Conservation (phyloP, 1,139 yeast species). For the Blastobotrys ciferrii region DNA sequence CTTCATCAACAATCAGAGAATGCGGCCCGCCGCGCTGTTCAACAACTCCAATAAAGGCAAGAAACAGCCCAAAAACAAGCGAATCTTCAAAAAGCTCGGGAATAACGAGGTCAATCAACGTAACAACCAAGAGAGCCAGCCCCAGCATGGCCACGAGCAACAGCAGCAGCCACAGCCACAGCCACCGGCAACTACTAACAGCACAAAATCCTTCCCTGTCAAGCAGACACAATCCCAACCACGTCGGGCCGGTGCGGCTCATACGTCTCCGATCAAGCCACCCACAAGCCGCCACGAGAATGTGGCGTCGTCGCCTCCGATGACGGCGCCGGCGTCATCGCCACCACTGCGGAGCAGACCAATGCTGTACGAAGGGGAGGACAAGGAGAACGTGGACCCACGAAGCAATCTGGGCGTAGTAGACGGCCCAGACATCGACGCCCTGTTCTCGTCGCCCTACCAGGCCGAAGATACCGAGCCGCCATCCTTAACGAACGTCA, state of each 20-base stretch:
- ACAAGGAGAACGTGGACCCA: constrained; percentile 30
- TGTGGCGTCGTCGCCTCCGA: too few relatives aligned
- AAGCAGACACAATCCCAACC: too few relatives aligned
- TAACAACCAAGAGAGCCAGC: background rate
- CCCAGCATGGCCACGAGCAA: background rate
- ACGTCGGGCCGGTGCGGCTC: background rate
- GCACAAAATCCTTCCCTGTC: too few relatives aligned
- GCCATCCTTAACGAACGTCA: too few relatives aligned
- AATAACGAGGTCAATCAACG: background rate
- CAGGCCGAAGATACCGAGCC: too few relatives aligned
- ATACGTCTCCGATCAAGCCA: background rate
- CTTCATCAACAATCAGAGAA: constrained; percentile 31
- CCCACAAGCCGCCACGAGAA: too few relatives aligned
- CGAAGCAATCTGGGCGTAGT: too few relatives aligned
- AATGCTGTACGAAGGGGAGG: constrained; percentile 13
- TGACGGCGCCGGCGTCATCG: constrained; percentile 1
- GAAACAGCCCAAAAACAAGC: constrained; percentile 2
- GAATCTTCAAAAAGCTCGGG: constrained; percentile 1
- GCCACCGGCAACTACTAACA: background rate
- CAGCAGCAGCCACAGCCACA: constrained; percentile 3
- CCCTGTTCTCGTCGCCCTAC: constrained; percentile 11
- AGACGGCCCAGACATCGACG: constrained; percentile 13
- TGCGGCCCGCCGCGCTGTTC: too few relatives aligned
- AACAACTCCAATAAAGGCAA: too few relatives aligned
- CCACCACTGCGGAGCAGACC: background rate